A percentile compares a stretch with the other conserved stretches of the same genome.
phyloP scores from a whole-genome alignment of 164 flowering plant genomes.

The Paratinospora sagittata region DNA sequence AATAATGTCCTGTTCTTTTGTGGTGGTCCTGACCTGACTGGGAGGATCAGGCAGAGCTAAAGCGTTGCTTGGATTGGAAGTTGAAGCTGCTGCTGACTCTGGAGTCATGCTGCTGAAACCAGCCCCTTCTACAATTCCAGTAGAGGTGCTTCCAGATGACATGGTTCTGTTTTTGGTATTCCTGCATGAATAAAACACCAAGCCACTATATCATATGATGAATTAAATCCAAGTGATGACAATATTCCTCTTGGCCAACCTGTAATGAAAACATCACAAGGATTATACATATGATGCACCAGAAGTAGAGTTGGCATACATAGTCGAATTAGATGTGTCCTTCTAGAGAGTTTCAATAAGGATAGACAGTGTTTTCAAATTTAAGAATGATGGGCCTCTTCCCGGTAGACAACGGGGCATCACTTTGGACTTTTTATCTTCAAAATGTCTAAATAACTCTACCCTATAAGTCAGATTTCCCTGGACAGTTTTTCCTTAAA shows the following conservation, averaged over 20 bases:
- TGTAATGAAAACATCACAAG: background rate
- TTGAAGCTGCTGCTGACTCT: slow-evolving; percentile 12
- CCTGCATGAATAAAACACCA: slow-evolving; percentile 37
- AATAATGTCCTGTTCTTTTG: slow-evolving; percentile 76
- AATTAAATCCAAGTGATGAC: background rate
- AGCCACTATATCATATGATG: background rate
- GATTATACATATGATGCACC: too few relatives aligned
- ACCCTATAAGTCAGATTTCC: too few relatives aligned
- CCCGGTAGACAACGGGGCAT: too few relatives aligned
- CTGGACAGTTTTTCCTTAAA: too few relatives aligned
- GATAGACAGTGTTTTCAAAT: too few relatives aligned
- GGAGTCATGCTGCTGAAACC: slow-evolving; percentile 14
- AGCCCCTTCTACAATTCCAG: slow-evolving; percentile 19
- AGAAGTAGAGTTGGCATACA: too few relatives aligned
- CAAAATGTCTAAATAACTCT: too few relatives aligned
- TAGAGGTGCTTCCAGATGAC: slow-evolving; percentile 25
- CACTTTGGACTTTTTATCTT: too few relatives aligned
- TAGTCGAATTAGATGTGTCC: too few relatives aligned
- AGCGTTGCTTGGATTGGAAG: slow-evolving; percentile 34
- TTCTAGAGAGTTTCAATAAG: too few relatives aligned
- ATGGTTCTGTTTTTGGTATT: slow-evolving; percentile 38
- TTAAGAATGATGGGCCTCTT: too few relatives aligned
- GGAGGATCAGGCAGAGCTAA: slow-evolving; percentile 58
- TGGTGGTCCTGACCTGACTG: slow-evolving; percentile 36
- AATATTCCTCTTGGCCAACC: background rate